Conservation (phyloP, 2,329 filamentous ascomycete genomes). For the Hypoxylon sp. region DNA sequence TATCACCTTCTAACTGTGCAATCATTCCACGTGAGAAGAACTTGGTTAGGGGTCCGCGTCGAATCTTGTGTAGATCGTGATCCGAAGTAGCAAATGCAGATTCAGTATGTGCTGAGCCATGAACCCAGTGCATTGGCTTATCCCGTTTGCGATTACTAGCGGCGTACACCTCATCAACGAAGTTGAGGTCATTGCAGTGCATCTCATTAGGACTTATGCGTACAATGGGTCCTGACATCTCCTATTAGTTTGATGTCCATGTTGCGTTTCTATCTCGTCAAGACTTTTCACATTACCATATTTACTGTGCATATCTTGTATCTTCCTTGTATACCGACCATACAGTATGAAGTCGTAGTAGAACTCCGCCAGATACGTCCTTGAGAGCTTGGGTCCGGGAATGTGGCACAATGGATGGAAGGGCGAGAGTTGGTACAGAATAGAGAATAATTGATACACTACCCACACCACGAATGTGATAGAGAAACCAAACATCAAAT, state of each 20-base stretch:
- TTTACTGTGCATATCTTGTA: slow-evolving; percentile 56
- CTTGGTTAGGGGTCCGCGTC: slow-evolving; percentile 52
- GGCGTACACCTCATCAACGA: slow-evolving; percentile 59
- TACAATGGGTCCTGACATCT: slow-evolving; percentile 55
- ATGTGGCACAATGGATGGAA: slow-evolving; percentile 58
- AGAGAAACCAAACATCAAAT: background rate
- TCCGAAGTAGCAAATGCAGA: slow-evolving; percentile 45
- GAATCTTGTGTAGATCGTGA: slow-evolving; percentile 55
- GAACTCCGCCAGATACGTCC: slow-evolving; percentile 57
- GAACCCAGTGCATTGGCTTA: slow-evolving; percentile 46
- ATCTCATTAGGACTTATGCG: slow-evolving; percentile 59
- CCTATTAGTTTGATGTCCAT: slow-evolving; percentile 6
- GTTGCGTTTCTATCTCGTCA: background rate
- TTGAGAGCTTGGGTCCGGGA: slow-evolving; percentile 58
- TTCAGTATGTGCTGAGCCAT: slow-evolving; percentile 37
- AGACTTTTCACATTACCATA: slow-evolving; percentile 52
- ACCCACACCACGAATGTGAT: slow-evolving; percentile 50
- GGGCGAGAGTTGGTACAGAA: slow-evolving; percentile 58
- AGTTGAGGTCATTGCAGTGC: slow-evolving; percentile 56
- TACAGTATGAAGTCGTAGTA: slow-evolving; percentile 57
- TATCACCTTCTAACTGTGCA: slow-evolving; percentile 42
- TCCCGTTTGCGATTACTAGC: slow-evolving; percentile 47
- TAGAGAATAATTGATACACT: slow-evolving; percentile 50
- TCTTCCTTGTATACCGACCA: slow-evolving; percentile 56
- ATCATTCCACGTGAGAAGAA: slow-evolving; percentile 57